Evolutionary conservation across 768 basidiomycete species (phyloP).

Genomic region (Gloeopeniophorella convolvens): DNA sequence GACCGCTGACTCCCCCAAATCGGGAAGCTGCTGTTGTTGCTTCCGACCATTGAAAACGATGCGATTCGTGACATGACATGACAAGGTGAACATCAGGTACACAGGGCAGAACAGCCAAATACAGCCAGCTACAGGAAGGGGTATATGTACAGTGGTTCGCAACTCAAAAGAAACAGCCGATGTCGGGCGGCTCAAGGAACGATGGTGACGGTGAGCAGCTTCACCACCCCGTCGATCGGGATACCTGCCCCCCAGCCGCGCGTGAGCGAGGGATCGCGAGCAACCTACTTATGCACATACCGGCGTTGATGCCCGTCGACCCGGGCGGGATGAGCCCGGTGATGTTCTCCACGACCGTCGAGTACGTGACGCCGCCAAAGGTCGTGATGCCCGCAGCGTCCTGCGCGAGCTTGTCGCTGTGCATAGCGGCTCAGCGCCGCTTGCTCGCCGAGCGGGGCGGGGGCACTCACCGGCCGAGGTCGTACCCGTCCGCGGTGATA

Average conservation of each 20-base stretch:
- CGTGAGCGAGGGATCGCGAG: not conserved
- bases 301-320: slow-evolving; percentile 45
- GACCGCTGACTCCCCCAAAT: too few species aligned
- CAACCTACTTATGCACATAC: slow-evolving; percentile 29
- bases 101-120: too few species aligned
- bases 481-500: slow-evolving; percentile 28
- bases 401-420: slow-evolving; percentile 10
- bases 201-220: slow-evolving; percentile 17
- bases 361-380: slow-evolving; percentile 32
- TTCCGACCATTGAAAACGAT: too few species aligned
- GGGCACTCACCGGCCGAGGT: slow-evolving; percentile 26
- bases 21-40: too few species aligned
- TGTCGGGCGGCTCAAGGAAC: not conserved
- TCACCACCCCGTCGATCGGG: slow-evolving; percentile 11
- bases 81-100: too few species aligned
- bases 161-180: too few species aligned
- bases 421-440: not conserved
- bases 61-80: too few species aligned
- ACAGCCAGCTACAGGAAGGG: too few species aligned
- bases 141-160: too few species aligned
- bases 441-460: too few species aligned
- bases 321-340: slow-evolving; percentile 52
- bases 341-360: slow-evolving; percentile 39
- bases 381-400: slow-evolving; percentile 1
- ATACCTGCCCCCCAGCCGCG: slow-evolving; percentile 4